phyloP scores from a whole-genome alignment of 2,329 filamentous ascomycete species.

The Fusarium decemcellulare region DNA sequence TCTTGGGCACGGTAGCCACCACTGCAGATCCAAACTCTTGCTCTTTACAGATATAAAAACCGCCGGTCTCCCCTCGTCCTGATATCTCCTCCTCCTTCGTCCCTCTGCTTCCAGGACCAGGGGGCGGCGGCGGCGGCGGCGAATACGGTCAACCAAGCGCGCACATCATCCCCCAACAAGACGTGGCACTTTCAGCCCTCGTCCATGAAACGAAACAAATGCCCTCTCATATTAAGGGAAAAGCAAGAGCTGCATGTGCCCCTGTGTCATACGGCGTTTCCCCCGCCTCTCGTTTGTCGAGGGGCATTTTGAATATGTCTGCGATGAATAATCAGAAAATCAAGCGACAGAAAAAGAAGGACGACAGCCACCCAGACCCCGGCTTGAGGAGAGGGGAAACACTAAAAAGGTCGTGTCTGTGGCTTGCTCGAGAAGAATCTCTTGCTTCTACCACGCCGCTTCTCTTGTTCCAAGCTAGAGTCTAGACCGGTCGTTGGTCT shows the following conservation, averaged over 20 bases:
- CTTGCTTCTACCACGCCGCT: background rate
- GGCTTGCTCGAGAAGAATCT: background rate
- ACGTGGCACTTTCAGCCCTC: constrained; percentile 15
- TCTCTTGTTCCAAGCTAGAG: background rate
- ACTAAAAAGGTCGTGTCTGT: background rate
- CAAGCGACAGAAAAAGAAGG: background rate
- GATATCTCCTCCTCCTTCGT: constrained; percentile 1
- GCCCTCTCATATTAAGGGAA: constrained; percentile 2
- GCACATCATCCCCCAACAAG: background rate
- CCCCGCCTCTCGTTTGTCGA: constrained; percentile 20
- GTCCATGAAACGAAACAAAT: constrained; percentile 7
- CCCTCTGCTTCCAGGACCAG: constrained; percentile 6
- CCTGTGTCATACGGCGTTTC: constrained; percentile 13
- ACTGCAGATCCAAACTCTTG: constrained; percentile 6
- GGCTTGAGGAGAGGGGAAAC: background rate
- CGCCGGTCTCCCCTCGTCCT: background rate
- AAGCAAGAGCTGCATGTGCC: constrained; percentile 10
- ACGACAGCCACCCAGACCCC: background rate
- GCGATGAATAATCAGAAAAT: constrained; percentile 50
- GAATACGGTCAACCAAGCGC: constrained; percentile 1
- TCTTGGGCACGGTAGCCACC: constrained; percentile 9
- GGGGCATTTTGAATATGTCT: constrained; percentile 47
- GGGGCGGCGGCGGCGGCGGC: constrained; percentile 4
- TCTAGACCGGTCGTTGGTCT: constrained; percentile 32
- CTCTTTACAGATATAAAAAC: constrained; percentile 19